These are phyloP conservation scores for Termitomyces sp. DNA, from an alignment of 768 basidiomycete genomes.

Conservation along the genomic window DNA sequence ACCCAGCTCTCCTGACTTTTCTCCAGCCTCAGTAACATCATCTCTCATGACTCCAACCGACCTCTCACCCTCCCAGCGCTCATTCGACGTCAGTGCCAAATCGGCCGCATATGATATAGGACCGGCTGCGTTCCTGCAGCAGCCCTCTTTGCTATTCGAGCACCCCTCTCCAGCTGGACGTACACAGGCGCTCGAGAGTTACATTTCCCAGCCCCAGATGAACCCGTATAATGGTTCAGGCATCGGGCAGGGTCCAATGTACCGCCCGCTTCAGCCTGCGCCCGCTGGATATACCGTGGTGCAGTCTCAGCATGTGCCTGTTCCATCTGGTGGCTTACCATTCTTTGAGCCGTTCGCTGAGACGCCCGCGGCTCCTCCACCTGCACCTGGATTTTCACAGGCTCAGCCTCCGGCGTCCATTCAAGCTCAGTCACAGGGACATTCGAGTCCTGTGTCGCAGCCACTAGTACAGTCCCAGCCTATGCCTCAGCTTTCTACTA, in stretches of 20 bases:
- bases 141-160: constrained; percentile 40
- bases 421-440: not conserved
- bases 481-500: not conserved
- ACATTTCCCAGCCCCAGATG: constrained; percentile 4
- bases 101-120: constrained; percentile 47
- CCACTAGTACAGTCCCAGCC: not conserved
- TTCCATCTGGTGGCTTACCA: constrained; percentile 22
- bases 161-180: constrained; percentile 18
- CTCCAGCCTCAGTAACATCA: constrained; percentile 67
- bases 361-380: constrained; percentile 5
- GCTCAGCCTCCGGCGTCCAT: not conserved
- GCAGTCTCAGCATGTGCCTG: constrained; percentile 13
- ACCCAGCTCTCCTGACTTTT: constrained; percentile 61
- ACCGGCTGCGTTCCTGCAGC: constrained; percentile 26
- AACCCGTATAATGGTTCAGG: not conserved
- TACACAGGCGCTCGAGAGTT: constrained; percentile 12
- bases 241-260: not conserved
- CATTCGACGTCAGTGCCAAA: constrained; percentile 49
- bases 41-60: constrained; percentile 72
- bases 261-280: not conserved
- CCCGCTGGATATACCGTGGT: not conserved
- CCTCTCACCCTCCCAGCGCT: constrained; percentile 55
- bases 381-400: constrained; percentile 22
- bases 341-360: constrained; percentile 55
- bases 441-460: not conserved